These are phyloP conservation scores for Mycocentrospora acerina DNA, from an alignment of 2,329 filamentous ascomycete genomes.

Conservation along the genomic window DNA sequence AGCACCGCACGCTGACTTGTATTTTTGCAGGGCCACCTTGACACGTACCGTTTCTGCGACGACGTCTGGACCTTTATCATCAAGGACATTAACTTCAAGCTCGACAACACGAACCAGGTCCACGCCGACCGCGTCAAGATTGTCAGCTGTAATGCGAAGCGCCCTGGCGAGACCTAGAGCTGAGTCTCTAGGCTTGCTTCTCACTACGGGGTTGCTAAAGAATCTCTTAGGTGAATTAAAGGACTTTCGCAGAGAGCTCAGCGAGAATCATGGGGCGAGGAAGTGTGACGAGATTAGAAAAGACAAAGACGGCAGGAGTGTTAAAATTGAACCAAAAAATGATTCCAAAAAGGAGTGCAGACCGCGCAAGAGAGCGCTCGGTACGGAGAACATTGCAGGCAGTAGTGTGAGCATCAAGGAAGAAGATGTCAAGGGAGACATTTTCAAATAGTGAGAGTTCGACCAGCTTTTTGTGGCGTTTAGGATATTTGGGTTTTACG, in stretches of 20 bases:
- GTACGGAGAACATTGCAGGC: no score
- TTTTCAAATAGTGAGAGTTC: no score
- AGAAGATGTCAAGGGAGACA: no score
- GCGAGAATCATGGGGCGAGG: no score
- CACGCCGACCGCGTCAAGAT: slow-evolving; percentile 95
- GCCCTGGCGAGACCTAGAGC: slow-evolving; percentile 58
- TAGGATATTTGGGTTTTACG: slow-evolving; percentile 7
- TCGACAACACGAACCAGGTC: slow-evolving; percentile 77
- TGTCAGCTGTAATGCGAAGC: slow-evolving; percentile 94
- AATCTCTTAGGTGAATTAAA: no score
- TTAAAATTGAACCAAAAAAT: no score
- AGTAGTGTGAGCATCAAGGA: no score
- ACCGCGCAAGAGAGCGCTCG: no score
- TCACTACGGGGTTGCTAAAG: slow-evolving; percentile 4
- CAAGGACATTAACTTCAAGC: slow-evolving; percentile 98
- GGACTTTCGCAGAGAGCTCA: background rate
- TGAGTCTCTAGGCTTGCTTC: slow-evolving; percentile 7
- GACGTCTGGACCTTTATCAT: slow-evolving; percentile 99
- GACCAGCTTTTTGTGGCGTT: slow-evolving; percentile 14
- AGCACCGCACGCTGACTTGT: slow-evolving; percentile 16
- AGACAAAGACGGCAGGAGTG: no score
- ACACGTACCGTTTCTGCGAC: slow-evolving; percentile 99
- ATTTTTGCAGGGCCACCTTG: slow-evolving; percentile 75
- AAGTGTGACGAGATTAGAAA: no score
- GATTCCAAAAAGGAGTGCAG: no score